Evolutionary conservation across 2,329 filamentous ascomycete genomes (phyloP).

Genomic region (Arachnopeziza araneosa): DNA sequence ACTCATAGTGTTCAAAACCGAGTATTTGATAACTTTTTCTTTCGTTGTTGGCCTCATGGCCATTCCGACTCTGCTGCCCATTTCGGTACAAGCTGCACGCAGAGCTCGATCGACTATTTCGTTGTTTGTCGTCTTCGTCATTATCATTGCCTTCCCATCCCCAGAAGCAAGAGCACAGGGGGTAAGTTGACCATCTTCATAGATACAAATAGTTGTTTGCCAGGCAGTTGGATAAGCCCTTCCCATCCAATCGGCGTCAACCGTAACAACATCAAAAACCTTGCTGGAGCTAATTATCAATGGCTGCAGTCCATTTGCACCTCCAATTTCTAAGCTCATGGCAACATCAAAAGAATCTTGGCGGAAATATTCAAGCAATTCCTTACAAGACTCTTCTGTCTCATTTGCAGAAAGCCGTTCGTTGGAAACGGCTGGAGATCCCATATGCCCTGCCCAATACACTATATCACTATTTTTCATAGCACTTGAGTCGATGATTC

Average conservation of each 20-base stretch:
- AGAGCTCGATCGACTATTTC: slow-evolving; percentile 39
- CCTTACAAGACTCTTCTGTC: slow-evolving; percentile 33
- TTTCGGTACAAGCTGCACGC: slow-evolving; percentile 33
- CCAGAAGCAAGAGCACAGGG: slow-evolving; percentile 42
- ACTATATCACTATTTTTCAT: slow-evolving; percentile 46
- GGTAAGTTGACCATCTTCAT: slow-evolving; percentile 32
- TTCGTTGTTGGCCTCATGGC: slow-evolving; percentile 36
- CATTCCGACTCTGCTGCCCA: slow-evolving; percentile 37
- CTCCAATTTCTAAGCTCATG: slow-evolving; percentile 38
- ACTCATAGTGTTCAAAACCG: slow-evolving; percentile 34
- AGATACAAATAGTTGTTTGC: slow-evolving; percentile 34
- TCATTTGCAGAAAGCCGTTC: slow-evolving; percentile 37
- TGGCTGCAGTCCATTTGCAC: slow-evolving; percentile 33
- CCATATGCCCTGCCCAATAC: slow-evolving; percentile 51
- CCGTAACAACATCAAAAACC: slow-evolving; percentile 32
- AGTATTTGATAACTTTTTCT: slow-evolving; percentile 32
- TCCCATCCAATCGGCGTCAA: slow-evolving; percentile 43
- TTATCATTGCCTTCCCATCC: slow-evolving; percentile 34
- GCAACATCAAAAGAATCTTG: slow-evolving; percentile 29
- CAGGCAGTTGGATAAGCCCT: slow-evolving; percentile 41
- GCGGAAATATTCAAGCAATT: slow-evolving; percentile 31
- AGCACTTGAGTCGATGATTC: slow-evolving; percentile 45
- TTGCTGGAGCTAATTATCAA: slow-evolving; percentile 24
- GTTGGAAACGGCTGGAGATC: slow-evolving; percentile 54
- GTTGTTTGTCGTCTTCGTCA: slow-evolving; percentile 37